Percentiles rank a stretch among this genome's conserved stretches.
phyloP scores from a whole-genome alignment of 495 filamentous ascomycete genomes.

The Podospora australis region DNA sequence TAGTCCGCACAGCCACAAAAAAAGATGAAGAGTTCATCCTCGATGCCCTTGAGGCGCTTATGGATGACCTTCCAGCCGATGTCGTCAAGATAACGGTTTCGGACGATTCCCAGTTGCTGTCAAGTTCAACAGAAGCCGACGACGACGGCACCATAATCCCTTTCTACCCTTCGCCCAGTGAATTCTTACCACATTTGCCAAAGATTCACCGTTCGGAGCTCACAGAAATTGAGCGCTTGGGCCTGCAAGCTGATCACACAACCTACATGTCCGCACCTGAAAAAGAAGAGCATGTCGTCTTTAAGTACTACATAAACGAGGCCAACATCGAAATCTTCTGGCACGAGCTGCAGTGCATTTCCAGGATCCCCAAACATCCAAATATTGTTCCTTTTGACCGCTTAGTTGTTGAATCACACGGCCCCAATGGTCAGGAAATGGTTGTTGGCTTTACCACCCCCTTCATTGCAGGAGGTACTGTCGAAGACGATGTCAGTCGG shows the following conservation, averaged over 20 bases:
- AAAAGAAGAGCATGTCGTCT: conserved; percentile 7
- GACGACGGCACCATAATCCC: background rate
- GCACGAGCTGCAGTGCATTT: conserved; percentile 32
- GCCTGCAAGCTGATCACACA: conserved; percentile 3
- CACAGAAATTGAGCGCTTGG: conserved; percentile 7
- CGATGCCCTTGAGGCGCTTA: background rate
- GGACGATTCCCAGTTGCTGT: conserved; percentile 1
- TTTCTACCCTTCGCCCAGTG: background rate
- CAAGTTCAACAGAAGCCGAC: background rate
- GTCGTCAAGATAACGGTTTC: background rate
- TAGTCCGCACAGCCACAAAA: background rate
- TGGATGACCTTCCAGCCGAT: background rate
- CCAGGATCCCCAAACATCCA: conserved; percentile 26
- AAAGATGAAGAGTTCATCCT: conserved; percentile 2
- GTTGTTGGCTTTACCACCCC: conserved; percentile 12
- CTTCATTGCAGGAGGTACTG: conserved; percentile 7
- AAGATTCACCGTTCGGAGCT: conserved; percentile 6
- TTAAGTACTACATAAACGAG: conserved; percentile 13
- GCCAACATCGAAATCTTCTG: conserved; percentile 16
- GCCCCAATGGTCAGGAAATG: background rate
- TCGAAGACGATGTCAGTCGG: conserved; percentile 2
- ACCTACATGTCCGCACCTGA: conserved; percentile 1
- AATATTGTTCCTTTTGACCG: conserved; percentile 32
- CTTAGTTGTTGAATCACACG: conserved; percentile 25
- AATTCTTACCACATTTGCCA: background rate